phyloP scores from a whole-genome alignment of 2,329 filamentous ascomycete species.

The Cladophialophora immunda region DNA sequence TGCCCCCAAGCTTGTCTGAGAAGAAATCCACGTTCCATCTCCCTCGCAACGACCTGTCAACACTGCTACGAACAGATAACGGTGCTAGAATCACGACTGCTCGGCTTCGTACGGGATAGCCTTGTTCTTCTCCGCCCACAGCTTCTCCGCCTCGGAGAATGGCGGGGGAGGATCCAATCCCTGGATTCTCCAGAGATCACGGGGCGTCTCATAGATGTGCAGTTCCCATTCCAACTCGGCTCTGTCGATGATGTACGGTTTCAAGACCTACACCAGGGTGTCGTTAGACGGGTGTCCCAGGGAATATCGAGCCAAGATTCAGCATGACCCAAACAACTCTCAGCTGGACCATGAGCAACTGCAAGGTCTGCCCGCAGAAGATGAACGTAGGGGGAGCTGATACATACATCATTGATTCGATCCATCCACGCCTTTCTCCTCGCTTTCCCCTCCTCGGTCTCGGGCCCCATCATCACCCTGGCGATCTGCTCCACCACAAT shows the following conservation, averaged over 20 bases:
- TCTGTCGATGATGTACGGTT: constrained; percentile 24
- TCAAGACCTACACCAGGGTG: constrained; percentile 19
- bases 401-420: constrained; percentile 26
- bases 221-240: constrained; percentile 32
- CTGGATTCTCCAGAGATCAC: constrained; percentile 34
- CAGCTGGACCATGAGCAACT: not conserved
- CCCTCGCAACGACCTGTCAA: not conserved
- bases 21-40: not conserved
- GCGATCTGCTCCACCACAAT: constrained; percentile 38
- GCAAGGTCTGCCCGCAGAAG: not conserved
- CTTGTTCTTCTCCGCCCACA: constrained; percentile 28
- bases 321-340: not conserved
- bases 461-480: constrained; percentile 21
- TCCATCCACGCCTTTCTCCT: constrained; percentile 31
- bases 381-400: not conserved
- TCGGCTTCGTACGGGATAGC: constrained; percentile 15
- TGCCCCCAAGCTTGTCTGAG: constrained; percentile 39
- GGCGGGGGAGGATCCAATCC: constrained; percentile 29
- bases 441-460: constrained; percentile 26
- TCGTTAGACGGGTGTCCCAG: not conserved
- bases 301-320: not conserved
- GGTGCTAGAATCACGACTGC: constrained; percentile 1
- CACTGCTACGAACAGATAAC: not conserved
- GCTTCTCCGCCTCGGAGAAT: constrained; percentile 24
- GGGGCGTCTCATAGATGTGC: constrained; percentile 33